phyloP scores from a whole-genome alignment of 1,284 basidiomycete species.

The Leccinum fallax region DNA sequence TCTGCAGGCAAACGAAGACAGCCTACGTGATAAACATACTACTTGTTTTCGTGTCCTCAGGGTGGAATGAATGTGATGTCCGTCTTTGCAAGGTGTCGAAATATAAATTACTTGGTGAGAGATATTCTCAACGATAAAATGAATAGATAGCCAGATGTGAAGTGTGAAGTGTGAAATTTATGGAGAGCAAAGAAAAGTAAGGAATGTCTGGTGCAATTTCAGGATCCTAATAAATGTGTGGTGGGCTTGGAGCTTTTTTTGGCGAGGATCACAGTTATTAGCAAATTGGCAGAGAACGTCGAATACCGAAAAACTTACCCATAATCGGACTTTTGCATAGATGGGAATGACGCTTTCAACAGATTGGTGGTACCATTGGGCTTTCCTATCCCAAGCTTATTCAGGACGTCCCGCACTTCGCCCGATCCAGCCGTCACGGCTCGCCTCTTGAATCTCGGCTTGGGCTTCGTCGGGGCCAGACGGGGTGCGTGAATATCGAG shows the following conservation, averaged over 20 bases:
- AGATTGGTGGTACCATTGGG: slow-evolving; percentile 57
- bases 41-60: slow-evolving; percentile 15
- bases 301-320: slow-evolving; percentile 34
- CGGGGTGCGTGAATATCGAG: slow-evolving; percentile 42
- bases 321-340: slow-evolving; percentile 43
- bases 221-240: slow-evolving; percentile 16
- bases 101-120: slow-evolving; percentile 26
- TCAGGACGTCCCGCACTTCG: slow-evolving; percentile 80
- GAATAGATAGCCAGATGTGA: slow-evolving; percentile 6
- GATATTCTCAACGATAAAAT: slow-evolving; percentile 13
- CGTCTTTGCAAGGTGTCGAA: slow-evolving; percentile 15
- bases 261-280: slow-evolving; percentile 5
- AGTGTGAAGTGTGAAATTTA: slow-evolving; percentile 7
- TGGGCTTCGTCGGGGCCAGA: slow-evolving; percentile 52
- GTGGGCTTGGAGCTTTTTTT: slow-evolving; percentile 21
- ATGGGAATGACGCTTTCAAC: slow-evolving; percentile 69
- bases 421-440: slow-evolving; percentile 53
- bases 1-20: slow-evolving; percentile 41
- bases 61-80: slow-evolving; percentile 15
- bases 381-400: slow-evolving; percentile 75
- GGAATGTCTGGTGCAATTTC: slow-evolving; percentile 12
- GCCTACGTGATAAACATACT: slow-evolving; percentile 20
- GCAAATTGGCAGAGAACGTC: slow-evolving; percentile 1
- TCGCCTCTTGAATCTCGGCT: slow-evolving; percentile 56
- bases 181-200: slow-evolving; percentile 1